Base-by-base conservation (phyloP, 2,329 filamentous ascomycete genomes). In the Paramyrothecium roridum region DNA sequence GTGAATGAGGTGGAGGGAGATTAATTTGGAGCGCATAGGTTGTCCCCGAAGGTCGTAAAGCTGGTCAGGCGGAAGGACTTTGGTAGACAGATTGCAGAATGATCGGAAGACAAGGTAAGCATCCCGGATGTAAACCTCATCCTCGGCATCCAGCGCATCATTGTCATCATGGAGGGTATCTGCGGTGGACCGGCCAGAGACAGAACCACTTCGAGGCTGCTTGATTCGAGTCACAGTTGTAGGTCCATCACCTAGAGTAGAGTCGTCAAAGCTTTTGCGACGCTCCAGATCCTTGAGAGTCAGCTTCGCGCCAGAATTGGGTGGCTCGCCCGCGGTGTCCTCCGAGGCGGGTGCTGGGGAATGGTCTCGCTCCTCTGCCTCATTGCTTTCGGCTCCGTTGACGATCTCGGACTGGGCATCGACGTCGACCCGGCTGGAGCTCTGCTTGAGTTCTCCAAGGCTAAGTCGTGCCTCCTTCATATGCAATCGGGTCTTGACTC, bases 101-200 rank as follows among this genome's bases (percentile, higher is more conserved):
- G 95, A 96, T 33, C 95, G 85, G 76, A 99, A 98, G 48, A 99
- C 92, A 21, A 99, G 83, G 72, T 98, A 99, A 11, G 95, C 93
- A 74, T 99, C 95, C 63, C 95, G 90, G 64, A 98, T 92, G 69
- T 96, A 98, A 20, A 98, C 91, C 69, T 99, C 95, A 67, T 99
- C 95, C 68, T 96, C 92, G 26, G 81, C 80, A 54, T 88, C 86
- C 20, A 86, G 74, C 20, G 78, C 76, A 54, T 91, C 86, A 22
- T 81, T 68, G 21, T 80, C 75, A 54, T 89, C 85, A 33, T 83
- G 78, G 2, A 72, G 68, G 17, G 76, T 74, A 53, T 89, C 87
- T 3, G 76, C 75, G 1, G 79, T 75, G 10, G 80, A 80, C 57
- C 83, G 79, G 45, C 80, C 82, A 13, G 82, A 83, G 8, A 76